phyloP scores from a whole-genome alignment of 177 flowering plant species.

The Vitis hybrid region DNA sequence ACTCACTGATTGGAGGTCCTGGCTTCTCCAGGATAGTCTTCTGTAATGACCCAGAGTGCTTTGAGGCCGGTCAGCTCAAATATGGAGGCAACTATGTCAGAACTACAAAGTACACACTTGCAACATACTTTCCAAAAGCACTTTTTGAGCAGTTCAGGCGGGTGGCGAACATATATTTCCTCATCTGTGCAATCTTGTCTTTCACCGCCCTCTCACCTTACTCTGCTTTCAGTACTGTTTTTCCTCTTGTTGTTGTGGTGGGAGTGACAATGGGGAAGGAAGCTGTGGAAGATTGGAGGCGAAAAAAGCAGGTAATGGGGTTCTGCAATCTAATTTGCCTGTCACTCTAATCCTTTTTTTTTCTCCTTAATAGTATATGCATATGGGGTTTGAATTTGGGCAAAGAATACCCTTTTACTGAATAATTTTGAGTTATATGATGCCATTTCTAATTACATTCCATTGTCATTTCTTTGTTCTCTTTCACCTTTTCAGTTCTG shows the following conservation, averaged over 20 bases:
- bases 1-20: conserved; percentile 71
- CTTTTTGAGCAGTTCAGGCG: conserved; percentile 91
- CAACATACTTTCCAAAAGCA: conserved; percentile 73
- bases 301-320: conserved; percentile 60
- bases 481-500: neutral
- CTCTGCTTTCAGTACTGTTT: conserved; percentile 50
- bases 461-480: neutral
- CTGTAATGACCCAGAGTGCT: conserved; percentile 65
- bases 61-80: conserved; percentile 35
- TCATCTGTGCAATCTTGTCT: conserved; percentile 51
- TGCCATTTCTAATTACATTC: too few species aligned
- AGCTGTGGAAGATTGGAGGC: conserved; percentile 73
- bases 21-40: conserved; percentile 75
- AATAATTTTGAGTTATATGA: too few species aligned
- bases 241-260: conserved; percentile 71
- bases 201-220: conserved; percentile 78
- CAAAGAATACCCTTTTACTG: too few species aligned
- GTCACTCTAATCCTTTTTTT: neutral
- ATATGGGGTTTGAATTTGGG: too few species aligned
- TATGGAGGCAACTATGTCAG: conserved; percentile 66
- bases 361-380: neutral
- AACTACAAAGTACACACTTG: conserved; percentile 70
- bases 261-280: conserved; percentile 85
- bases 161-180: conserved; percentile 81
- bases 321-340: neutral